Base-by-base conservation (phyloP, 495 filamentous ascomycete species). In the Immersiella caudata region DNA sequence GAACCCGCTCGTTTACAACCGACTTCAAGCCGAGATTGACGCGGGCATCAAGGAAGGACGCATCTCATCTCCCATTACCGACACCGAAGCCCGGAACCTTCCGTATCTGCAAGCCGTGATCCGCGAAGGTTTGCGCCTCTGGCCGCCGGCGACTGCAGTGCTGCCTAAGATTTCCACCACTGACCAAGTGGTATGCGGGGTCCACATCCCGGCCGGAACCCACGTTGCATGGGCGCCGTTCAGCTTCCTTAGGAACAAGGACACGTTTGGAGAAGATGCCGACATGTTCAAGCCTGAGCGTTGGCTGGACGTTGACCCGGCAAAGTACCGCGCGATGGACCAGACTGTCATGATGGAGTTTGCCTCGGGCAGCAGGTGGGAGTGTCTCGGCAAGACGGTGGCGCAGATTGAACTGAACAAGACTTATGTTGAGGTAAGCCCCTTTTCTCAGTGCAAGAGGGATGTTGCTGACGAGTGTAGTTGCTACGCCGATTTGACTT, bases 21-120 rank as follows among this genome's bases (percentile, higher is more conserved):
- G 78, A 40, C 81, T 90, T 63, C 81, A 86, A 76, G 76, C 74
- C 9, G 88, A 90, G 69, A 84, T 90, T 9, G 56, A 66, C 11
- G 56, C 26, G 0, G 56, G 49, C 22, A 35, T 69, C 46, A 49
- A 56, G 29, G 57, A 46, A 1, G 67, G 67, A 1, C 73, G 70
- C 20, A 76, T 80, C 50, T 64, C 62, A 27, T 64, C 62, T 22
- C 62, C 62, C 26, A 78, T 83, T 24, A 68, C 74, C 27, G 75
- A 76, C 55, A 73, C 75, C 22, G 75, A 80, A 67, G 79, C 80
- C 3, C 74, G 73, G 66, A 63, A 76, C 60, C 71, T 84, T 51
- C 83, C 85, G 9, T 87, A 86, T 73, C 78, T 85, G 60, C 75
- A 79, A 69, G 83, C 82, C 6, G 81, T 83, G 20, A 80, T 87